phyloP scores from a whole-genome alignment of 2,329 filamentous ascomycete genomes.

The Graphilbum sp. region DNA sequence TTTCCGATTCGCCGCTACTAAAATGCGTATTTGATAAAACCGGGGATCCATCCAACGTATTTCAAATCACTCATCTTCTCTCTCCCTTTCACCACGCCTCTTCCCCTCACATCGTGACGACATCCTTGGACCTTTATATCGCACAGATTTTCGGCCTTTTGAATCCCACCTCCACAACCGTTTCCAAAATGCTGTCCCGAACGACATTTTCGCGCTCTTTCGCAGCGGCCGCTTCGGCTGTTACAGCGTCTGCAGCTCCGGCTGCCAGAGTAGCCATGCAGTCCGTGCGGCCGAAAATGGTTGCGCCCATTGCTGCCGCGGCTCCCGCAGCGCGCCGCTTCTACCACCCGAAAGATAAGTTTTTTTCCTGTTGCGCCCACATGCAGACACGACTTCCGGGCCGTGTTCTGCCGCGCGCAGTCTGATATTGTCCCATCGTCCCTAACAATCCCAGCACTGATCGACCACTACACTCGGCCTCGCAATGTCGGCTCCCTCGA shows the following conservation, averaged over 20 bases:
- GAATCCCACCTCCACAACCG: too few species aligned
- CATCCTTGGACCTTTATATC: too few species aligned
- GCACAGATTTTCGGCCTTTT: too few species aligned
- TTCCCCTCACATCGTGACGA: neutral
- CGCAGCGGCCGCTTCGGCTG: constrained; percentile 7
- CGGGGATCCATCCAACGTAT: neutral
- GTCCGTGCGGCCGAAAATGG: constrained; percentile 1
- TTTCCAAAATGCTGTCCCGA: constrained; percentile 9
- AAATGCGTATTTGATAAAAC: neutral
- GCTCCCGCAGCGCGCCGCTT: constrained; percentile 6
- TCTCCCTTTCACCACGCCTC: neutral
- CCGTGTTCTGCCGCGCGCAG: too few species aligned
- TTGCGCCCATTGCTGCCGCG: constrained; percentile 4
- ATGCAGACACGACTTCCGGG: too few species aligned
- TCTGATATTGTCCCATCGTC: too few species aligned
- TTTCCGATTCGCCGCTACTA: neutral
- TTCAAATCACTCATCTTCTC: neutral
- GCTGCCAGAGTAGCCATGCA: constrained; percentile 8
- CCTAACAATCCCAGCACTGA: constrained; percentile 8
- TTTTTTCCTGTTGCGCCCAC: too few species aligned
- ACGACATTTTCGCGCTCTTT: constrained; percentile 6
- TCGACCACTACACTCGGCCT: constrained; percentile 13
- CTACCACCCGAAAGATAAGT: constrained; percentile 14
- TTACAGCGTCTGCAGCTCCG: constrained; percentile 3
- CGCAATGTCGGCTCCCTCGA: constrained; percentile 40